These are phyloP conservation scores for Amoeboaphelidium protococcarum DNA, from an alignment of 371 early-diverging fungal genomes.

Conservation along the genomic window DNA sequence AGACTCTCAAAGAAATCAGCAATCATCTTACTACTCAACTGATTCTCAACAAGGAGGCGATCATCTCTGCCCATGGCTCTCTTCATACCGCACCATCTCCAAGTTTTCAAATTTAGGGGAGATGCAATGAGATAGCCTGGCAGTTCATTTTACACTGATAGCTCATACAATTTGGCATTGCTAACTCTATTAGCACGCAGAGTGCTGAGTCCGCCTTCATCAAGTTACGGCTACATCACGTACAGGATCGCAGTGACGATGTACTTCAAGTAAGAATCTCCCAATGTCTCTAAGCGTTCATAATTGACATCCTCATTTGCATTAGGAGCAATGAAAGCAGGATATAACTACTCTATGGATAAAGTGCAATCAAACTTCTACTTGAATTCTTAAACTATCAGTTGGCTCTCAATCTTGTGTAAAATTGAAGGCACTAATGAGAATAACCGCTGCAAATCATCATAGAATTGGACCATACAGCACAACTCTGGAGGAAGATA, in stretches of 20 bases:
- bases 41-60: too few species aligned
- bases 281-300: slow-evolving; percentile 79
- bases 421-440: too few species aligned
- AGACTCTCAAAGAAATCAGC: slow-evolving; percentile 76
- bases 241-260: slow-evolving; percentile 45
- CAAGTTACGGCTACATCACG: slow-evolving; percentile 35
- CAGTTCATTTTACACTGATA: slow-evolving; percentile 20
- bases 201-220: slow-evolving; percentile 51
- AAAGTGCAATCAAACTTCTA: too few species aligned
- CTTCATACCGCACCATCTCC: not conserved
- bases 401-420: too few species aligned
- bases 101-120: not conserved
- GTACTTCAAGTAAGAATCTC: slow-evolving; percentile 80
- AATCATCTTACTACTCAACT: too few species aligned
- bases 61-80: too few species aligned
- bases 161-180: slow-evolving; percentile 34
- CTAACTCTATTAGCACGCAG: slow-evolving; percentile 39
- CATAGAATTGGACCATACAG: too few species aligned
- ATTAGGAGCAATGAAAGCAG: slow-evolving; percentile 46
- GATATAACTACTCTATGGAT: too few species aligned
- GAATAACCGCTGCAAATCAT: too few species aligned
- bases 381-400: too few species aligned
- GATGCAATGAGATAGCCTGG: slow-evolving; percentile 12
- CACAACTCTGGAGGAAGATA: too few species aligned
- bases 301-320: slow-evolving; percentile 45